phyloP scores from a whole-genome alignment of 345 rosid genomes.

The Lepidium didymum region DNA sequence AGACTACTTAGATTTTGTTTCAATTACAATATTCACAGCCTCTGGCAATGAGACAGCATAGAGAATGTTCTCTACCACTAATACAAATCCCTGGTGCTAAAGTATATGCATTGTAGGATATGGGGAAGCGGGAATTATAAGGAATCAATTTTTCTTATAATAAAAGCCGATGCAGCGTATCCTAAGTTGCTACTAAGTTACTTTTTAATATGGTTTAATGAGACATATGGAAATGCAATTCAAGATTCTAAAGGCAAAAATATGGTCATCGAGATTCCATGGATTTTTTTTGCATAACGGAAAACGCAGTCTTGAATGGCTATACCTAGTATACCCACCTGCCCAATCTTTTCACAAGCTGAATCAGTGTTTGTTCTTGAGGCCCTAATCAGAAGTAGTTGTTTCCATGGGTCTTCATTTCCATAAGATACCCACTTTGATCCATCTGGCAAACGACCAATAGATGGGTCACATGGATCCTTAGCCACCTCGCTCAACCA shows the following conservation, averaged over 20 bases:
- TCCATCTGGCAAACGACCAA: constrained; percentile 53
- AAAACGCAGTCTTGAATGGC: not conserved
- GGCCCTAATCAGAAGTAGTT: constrained; percentile 57
- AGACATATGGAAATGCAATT: not conserved
- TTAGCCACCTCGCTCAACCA: constrained; percentile 61
- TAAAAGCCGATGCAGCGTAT: not conserved
- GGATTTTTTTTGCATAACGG: not conserved
- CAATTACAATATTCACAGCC: not conserved
- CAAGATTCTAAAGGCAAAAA: not conserved
- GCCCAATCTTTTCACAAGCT: constrained; percentile 34
- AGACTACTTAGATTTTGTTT: not conserved
- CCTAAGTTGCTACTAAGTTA: not conserved
- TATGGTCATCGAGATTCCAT: not conserved
- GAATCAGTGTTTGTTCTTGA: constrained; percentile 32
- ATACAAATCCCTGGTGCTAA: not conserved
- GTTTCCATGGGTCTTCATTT: constrained; percentile 65
- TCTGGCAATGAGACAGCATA: not conserved
- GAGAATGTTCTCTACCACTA: not conserved
- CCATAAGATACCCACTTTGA: constrained; percentile 63
- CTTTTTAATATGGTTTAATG: not conserved
- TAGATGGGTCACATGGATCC: constrained; percentile 47
- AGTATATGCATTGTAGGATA: not conserved
- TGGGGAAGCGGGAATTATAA: not conserved
- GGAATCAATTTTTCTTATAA: not conserved
- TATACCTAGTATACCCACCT: constrained; percentile 39